Evolutionary conservation across 2,329 filamentous ascomycete genomes (phyloP), one percentile per base, ranked within the genome.

Genomic region (Sphaerulina vaccinii): DNA sequence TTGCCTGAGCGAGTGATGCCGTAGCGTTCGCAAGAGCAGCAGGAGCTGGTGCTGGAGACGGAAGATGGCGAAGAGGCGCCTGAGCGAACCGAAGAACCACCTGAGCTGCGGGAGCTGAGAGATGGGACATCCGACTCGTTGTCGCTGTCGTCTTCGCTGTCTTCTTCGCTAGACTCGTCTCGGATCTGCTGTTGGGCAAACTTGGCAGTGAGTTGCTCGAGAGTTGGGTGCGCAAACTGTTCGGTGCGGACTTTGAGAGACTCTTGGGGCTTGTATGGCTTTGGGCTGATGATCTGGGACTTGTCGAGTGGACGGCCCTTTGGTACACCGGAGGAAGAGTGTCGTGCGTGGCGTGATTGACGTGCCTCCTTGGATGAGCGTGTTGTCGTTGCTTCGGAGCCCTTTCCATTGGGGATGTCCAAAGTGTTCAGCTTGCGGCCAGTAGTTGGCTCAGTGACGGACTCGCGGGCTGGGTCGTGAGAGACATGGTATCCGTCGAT

Each of bases 401-500:
- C 57, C 52, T 78, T 75, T 69, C 78, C 81, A 71, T 71, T 71
- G 27, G 61, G 88, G 56, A 96, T 88, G 73, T 97, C 91, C 73
- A 99, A 89, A 75, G 96, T 89, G 83, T 99, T 99, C 66, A 99
- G 82, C 75, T 91, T 90, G 73, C 93, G 92, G 76, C 91, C 90
- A 51, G 93, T 97, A 72, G 91, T 97, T 70, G 92, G 91, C 80
- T 99, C 93, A 62, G 88, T 86, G 69, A 88, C 95, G 70, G 87
- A 92, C 68, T 87, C 79, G 71, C 90, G 86, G 72, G 88, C 88
- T 63, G 92, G 91, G 77, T 97, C 93, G 81, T 97, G 92, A 57
- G 91, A 91, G 72, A 95, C 87, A 74, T 96, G 91, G 84, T 96
- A 96, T 65, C 93, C 93, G 73, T 99, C 93, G 73, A 97, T 93